Evolutionary conservation across 345 rosid species (phyloP), one percentile per base, ranked within the genome.

Genomic region (Corchorus capsularis): DNA sequence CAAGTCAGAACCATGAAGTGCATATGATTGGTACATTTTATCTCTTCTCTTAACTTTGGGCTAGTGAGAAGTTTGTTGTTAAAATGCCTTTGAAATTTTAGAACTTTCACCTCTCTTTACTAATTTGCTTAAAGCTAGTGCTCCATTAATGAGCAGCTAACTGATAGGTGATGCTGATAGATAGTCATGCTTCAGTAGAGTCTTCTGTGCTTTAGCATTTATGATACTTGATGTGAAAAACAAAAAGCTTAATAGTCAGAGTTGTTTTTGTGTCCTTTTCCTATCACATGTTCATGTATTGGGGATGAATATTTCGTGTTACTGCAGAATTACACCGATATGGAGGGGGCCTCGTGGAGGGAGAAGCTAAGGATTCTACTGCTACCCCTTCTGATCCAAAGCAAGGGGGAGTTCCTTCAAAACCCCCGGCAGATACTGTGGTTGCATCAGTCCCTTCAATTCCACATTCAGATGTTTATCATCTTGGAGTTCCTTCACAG

Each of bases 341-440:
- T 79, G 99, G 99, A 1, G 98, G 97, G 5, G 96, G 93, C 47
- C 91, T 86, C 9, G 83, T 85, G 67, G 98, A 93, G 68, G 66
- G 71, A 0, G 97, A 96, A 60, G 84, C 73, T 6, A 87, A 82
- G 77, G 96, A 93, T 62, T 71, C 90, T 71, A 81, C 88, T 72
- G 73, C 86, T 16, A 82, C 84, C 12, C 84, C 81, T 78, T n/a
- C 87, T 0, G 97, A 93, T 59, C 16, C 85, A 52, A 93, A 91
- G 81, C 92, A 83, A 71, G 87, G 83, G 52, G 99, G 84, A 81
- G 77, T 81, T 72, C 85, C 85, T 84, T 75, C 78, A 35, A 93
- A 93, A 82, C 70, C 87, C 72, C 75, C 83, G 43, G 74, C 89
- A 4, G 99, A 92, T 32, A 60, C 82, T 39, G 80, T 79, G 52